Base-by-base conservation (phyloP, 192 early-diverging fungal genomes). In the Umbelopsis isabellina region DNA sequence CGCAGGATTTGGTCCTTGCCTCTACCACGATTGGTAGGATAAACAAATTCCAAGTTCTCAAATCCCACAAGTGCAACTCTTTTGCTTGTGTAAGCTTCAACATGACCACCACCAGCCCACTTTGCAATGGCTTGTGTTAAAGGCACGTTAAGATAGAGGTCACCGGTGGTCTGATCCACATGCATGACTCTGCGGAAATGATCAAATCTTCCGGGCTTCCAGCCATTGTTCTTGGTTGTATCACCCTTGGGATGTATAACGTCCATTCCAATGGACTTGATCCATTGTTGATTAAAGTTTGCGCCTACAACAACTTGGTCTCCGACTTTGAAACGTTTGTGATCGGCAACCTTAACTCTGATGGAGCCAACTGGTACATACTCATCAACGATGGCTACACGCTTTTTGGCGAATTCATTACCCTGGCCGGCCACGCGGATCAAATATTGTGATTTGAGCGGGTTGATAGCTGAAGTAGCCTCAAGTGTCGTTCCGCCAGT, bases 211-310 rank as follows among this genome's bases (percentile, higher is more conserved):
- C 76, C 79, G 13, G 77, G 79, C 41, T 70, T 77, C 83, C 83
- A 84, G 2, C 70, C 70, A 46, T 65, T 66, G 47, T 76, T 76
- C 23, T 71, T 71, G n/a, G 9, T 76, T 1, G 51, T 41, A 45
- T 71, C 65, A 23, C 69, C 66, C 21, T 72, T 77, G 20, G 77
- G 74, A 33, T 75, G 79, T 61, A 84, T 77, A 44, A 78, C 66
- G 47, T 84, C 75, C 83, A 84, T 84, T 23, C 79, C 83, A 49
- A 84, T 75, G 20, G 70, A 67, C 12, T 73, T 22, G 27, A 84
- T 52, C 83, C 83, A 84, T 16, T 72, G 71, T 10, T 72, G 69
- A 50, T 84, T 84, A 13, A 79, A 80, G 1, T 72, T 52, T 0
- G 76, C 75, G 25, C 51, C 77, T 15, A 84, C 70, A 10, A 81